These are phyloP conservation scores for Globisporangium irregulare DNA, from an alignment of 352 stramenopile species.

Conservation along the genomic window DNA sequence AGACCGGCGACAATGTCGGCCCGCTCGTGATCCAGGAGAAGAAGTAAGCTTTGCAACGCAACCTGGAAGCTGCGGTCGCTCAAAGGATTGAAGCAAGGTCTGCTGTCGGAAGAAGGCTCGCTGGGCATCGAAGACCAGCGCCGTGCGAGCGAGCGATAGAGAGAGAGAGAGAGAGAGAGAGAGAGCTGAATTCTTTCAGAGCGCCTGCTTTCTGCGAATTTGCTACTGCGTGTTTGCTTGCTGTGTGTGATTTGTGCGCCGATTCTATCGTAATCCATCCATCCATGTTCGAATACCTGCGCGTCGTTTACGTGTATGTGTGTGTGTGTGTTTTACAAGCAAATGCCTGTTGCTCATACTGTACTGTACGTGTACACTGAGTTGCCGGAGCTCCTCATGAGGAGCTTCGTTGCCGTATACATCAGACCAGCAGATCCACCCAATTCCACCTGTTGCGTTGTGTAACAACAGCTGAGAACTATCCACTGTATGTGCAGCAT, in stretches of 20 bases:
- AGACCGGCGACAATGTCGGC: constrained; percentile 81
- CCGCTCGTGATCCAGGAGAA: constrained; percentile 70
- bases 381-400: neutral
- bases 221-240: neutral
- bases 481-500: neutral
- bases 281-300: neutral
- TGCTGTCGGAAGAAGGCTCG: too few relatives aligned
- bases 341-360: neutral
- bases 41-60: constrained; percentile 14
- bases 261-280: neutral
- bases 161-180: neutral
- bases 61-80: neutral
- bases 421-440: neutral
- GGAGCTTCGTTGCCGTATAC: neutral
- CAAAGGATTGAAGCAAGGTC: neutral
- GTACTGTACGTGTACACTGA: neutral
- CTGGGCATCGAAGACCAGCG: neutral
- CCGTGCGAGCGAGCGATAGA: too few relatives aligned
- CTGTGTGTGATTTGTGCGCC: neutral
- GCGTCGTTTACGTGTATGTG: too few relatives aligned
- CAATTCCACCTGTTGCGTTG: neutral
- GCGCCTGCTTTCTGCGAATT: neutral
- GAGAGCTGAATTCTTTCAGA: neutral
- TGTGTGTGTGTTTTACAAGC: neutral
- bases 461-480: too few relatives aligned